A percentile compares a stretch with the other conserved stretches of the same genome.
phyloP scores from a whole-genome alignment of 345 rosid genomes.

The Eucalyptus tenuipes region DNA sequence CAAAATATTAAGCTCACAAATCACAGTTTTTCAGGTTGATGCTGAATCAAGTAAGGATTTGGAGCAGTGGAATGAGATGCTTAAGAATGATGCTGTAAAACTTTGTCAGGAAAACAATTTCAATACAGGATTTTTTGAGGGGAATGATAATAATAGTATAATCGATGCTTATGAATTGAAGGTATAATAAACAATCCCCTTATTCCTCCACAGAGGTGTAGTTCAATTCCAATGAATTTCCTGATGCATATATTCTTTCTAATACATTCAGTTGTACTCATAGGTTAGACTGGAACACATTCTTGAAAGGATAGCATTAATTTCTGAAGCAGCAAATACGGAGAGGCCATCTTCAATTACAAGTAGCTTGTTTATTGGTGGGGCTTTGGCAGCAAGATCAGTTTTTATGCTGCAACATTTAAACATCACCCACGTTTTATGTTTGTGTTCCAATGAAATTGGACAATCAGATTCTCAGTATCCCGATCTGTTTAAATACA shows the following conservation, averaged over 20 bases:
- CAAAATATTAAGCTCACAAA: not conserved
- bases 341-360: conserved; percentile 90
- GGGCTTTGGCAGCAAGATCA: conserved; percentile 91
- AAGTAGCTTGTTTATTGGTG: conserved; percentile 66
- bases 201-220: not conserved
- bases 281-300: conserved; percentile 98
- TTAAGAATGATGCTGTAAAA: conserved; percentile 72
- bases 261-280: not conserved
- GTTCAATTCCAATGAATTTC: not conserved
- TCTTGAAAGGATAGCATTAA: conserved; percentile 89
- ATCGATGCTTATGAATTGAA: conserved; percentile 95
- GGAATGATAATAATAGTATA: conserved; percentile 70
- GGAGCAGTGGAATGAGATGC: conserved; percentile 95
- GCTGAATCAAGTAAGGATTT: conserved; percentile 79
- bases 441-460: conserved; percentile 92
- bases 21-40: conserved; percentile 44
- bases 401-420: conserved; percentile 68
- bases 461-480: conserved; percentile 94
- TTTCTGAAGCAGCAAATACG: conserved; percentile 88
- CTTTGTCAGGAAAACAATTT: conserved; percentile 95
- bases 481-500: conserved; percentile 66
- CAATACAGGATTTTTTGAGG: conserved; percentile 87
- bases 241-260: not conserved
- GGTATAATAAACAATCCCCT: conserved; percentile 20
- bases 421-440: conserved; percentile 72